phyloP scores from a whole-genome alignment of 345 rosid genomes.

The Mangifera indica region DNA sequence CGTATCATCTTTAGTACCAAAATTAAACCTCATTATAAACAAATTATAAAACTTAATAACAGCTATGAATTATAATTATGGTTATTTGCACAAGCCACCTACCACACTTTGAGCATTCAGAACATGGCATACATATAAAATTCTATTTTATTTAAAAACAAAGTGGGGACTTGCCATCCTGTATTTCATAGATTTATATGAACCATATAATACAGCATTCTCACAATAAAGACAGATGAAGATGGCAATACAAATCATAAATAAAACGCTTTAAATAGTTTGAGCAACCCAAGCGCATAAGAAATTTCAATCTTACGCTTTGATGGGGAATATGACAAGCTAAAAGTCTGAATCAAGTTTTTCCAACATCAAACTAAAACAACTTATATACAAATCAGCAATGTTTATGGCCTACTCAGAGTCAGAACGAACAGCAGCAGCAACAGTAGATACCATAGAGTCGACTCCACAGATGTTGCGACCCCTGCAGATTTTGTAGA shows the following conservation, averaged over 20 bases:
- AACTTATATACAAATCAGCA: constrained; percentile 24
- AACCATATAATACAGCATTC: not conserved
- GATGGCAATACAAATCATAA: not conserved
- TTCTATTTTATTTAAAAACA: too few species aligned
- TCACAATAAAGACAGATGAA: not conserved
- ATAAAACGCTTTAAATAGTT: not conserved
- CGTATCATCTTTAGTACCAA: too few species aligned
- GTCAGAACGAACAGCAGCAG: constrained; percentile 53
- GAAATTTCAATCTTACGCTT: constrained; percentile 20
- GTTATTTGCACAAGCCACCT: too few species aligned
- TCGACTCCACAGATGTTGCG: constrained; percentile 88
- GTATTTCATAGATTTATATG: not conserved
- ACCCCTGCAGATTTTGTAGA: constrained; percentile 81
- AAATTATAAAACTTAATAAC: too few species aligned
- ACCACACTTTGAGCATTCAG: too few species aligned
- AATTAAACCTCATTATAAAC: too few species aligned
- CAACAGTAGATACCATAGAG: constrained; percentile 84
- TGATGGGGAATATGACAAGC: constrained; percentile 4
- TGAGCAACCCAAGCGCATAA: constrained; percentile 1
- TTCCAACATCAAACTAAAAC: not conserved
- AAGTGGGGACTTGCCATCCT: not conserved
- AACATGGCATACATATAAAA: too few species aligned
- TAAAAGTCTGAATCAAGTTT: not conserved
- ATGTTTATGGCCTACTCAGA: constrained; percentile 20
- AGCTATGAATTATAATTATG: too few species aligned